Evolutionary conservation across 2,329 filamentous ascomycete genomes (phyloP).

Genomic region (Diplocarpon rosae): DNA sequence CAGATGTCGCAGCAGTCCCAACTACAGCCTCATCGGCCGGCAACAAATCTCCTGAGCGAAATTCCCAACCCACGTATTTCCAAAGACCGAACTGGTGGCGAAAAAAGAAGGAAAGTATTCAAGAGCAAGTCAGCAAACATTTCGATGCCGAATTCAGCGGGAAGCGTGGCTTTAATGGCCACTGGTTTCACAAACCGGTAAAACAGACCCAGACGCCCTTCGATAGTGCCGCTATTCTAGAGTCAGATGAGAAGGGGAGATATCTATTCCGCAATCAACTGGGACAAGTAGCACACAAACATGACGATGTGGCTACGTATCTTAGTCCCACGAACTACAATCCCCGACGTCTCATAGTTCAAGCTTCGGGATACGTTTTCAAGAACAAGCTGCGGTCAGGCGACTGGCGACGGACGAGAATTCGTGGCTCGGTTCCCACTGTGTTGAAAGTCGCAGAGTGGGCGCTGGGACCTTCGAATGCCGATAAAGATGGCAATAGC

Average conservation of each 20-base stretch:
- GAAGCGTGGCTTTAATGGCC: slow-evolving; percentile 6
- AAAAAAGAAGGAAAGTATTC: not conserved
- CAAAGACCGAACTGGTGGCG: not conserved
- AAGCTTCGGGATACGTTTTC: slow-evolving; percentile 14
- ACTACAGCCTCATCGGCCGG: not conserved
- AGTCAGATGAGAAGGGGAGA: slow-evolving; percentile 6
- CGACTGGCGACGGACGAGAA: slow-evolving; percentile 18
- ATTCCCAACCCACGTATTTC: not conserved
- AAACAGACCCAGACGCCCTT: slow-evolving; percentile 2
- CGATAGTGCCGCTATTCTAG: slow-evolving; percentile 5
- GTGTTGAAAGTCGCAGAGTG: slow-evolving; percentile 14
- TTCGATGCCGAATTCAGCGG: slow-evolving; percentile 5
- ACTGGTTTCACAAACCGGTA: slow-evolving; percentile 5
- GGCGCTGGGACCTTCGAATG: slow-evolving; percentile 16
- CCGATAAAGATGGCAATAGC: slow-evolving; percentile 6
- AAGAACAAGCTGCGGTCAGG: slow-evolving; percentile 7
- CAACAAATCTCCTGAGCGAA: not conserved
- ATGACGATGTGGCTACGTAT: slow-evolving; percentile 21
- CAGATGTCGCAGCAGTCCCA: not conserved
- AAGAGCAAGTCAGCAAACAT: not conserved
- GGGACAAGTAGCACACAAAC: slow-evolving; percentile 15
- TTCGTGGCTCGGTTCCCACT: slow-evolving; percentile 17
- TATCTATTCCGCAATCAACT: slow-evolving; percentile 18
- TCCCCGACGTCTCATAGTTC: slow-evolving; percentile 20
- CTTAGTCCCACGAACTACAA: slow-evolving; percentile 19